Base-by-base conservation (phyloP, 768 basidiomycete species). In the Chalciporus sphaerocephalus region DNA sequence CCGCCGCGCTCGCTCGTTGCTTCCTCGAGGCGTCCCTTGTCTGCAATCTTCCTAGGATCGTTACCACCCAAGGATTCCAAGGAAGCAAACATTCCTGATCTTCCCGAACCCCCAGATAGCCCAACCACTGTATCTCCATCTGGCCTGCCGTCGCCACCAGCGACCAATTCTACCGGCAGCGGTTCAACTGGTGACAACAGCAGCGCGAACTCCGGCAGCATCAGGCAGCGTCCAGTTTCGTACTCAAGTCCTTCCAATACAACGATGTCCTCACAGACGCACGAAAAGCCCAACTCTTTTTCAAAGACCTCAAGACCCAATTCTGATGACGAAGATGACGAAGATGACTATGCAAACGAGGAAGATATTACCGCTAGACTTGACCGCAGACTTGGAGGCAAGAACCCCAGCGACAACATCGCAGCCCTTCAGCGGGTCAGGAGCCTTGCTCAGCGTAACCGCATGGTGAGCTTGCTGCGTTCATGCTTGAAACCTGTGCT, bases 151-250 rank as follows among this genome's bases (percentile, higher is more conserved):
- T 89, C 87, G 18, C 89, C 89, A 0, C 89, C 89, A 34, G 87
- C 86, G 21, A 87, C 89, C 16, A 90, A 89, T 59, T 90, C 87
- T 10, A 89, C 87, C 2, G 87, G 85, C 25, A 88, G 86, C 62
- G 85, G 85, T 28, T 87, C 85, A 55, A 81, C 79, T 4, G 83
- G 81, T 34, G 82, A 82, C 65, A 75, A 75, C 37, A 69, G 64
- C 41, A 75, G 72, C 48, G 67, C 63, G 5, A 62, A 61, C 48
- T 63, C 66, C 41, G 72, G 71, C 50, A 71, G 70, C 55, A 46
- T 70, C 48, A 69, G 72, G 51, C 59, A 59, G 40, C 69, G 61
- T 33, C 59, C 65, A 36, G 42, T 50, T 30, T 57, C 70, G 32
- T 56, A 59, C 48, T 51, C 60, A 18, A 40, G 51, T 40, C 43